These are phyloP conservation scores for Dactylellina drechsleri DNA, from an alignment of 2,329 filamentous ascomycete genomes.

Conservation along the genomic window DNA sequence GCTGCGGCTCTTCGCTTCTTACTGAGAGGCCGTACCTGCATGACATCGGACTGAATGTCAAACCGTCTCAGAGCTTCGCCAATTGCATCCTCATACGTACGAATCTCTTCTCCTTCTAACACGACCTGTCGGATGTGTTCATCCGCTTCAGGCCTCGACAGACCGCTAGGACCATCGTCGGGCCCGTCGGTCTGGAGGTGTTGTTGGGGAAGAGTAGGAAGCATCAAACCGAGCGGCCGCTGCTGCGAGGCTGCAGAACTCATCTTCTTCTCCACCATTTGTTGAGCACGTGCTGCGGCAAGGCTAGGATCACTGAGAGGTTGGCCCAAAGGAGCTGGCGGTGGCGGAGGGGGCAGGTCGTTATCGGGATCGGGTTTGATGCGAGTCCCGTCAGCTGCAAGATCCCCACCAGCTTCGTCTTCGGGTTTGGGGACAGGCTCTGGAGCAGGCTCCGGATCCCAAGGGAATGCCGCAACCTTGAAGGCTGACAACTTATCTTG, in stretches of 20 bases:
- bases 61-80: constrained; percentile 44
- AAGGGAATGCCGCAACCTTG: constrained; percentile 87
- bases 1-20: constrained; percentile 24
- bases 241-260: constrained; percentile 17
- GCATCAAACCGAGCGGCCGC: constrained; percentile 47
- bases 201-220: constrained; percentile 59
- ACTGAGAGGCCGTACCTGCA: constrained; percentile 40
- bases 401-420: constrained; percentile 57
- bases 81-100: constrained; percentile 42
- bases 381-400: constrained; percentile 58
- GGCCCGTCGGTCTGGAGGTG: constrained; percentile 57
- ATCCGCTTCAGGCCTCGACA: constrained; percentile 35
- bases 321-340: constrained; percentile 58
- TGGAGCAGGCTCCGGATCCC: constrained; percentile 77
- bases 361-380: constrained; percentile 65
- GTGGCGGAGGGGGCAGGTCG: constrained; percentile 60
- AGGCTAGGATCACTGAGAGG: constrained; percentile 58
- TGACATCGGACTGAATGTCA: constrained; percentile 35
- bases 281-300: constrained; percentile 57
- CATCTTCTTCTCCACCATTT: constrained; percentile 58
- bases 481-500: constrained; percentile 87
- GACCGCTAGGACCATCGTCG: constrained; percentile 57
- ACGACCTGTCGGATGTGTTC: constrained; percentile 42
- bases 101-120: constrained; percentile 48
- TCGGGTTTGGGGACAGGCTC: constrained; percentile 59